These are phyloP conservation scores for Nicotiana noctiflora DNA, from an alignment of 257 asterid species.

Conservation along the genomic window DNA sequence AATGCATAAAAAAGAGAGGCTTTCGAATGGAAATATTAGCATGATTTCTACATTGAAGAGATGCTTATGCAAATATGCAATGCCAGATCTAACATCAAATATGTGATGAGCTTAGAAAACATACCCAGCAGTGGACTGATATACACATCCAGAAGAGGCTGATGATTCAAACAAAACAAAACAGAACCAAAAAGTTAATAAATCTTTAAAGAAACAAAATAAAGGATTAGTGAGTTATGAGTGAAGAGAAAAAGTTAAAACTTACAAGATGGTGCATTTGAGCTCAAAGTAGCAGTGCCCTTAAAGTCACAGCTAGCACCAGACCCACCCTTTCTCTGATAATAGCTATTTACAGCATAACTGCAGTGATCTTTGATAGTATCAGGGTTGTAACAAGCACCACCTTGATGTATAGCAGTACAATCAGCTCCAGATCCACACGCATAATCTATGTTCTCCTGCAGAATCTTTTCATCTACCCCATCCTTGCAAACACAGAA, in stretches of 20 bases:
- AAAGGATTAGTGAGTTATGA: neutral
- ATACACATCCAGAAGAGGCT: slow-evolving; percentile 37
- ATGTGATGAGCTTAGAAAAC: neutral
- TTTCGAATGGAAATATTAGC: too few relatives aligned
- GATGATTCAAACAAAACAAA: slow-evolving; percentile 9
- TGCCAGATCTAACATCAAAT: neutral
- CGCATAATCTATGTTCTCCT: slow-evolving; percentile 76
- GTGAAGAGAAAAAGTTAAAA: neutral
- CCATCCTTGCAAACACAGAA: slow-evolving; percentile 63
- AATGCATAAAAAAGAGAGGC: too few relatives aligned
- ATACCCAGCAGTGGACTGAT: slow-evolving; percentile 63
- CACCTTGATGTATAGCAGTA: slow-evolving; percentile 42
- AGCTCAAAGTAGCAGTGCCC: slow-evolving; percentile 41
- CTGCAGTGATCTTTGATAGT: slow-evolving; percentile 71
- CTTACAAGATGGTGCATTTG: slow-evolving; percentile 43
- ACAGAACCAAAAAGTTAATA: neutral
- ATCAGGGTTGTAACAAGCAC: slow-evolving; percentile 64
- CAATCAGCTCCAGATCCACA: slow-evolving; percentile 88
- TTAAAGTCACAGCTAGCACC: slow-evolving; percentile 60
- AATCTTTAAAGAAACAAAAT: neutral
- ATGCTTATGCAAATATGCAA: neutral
- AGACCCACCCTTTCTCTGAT: slow-evolving; percentile 43
- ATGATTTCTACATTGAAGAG: too few relatives aligned
- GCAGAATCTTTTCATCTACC: slow-evolving; percentile 28
- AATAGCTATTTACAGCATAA: slow-evolving; percentile 81